Percentiles rank a stretch among this genome's conserved stretches.
Evolutionary conservation across 1,284 basidiomycete genomes (phyloP).

Genomic region (Clitocybe nebularis): DNA sequence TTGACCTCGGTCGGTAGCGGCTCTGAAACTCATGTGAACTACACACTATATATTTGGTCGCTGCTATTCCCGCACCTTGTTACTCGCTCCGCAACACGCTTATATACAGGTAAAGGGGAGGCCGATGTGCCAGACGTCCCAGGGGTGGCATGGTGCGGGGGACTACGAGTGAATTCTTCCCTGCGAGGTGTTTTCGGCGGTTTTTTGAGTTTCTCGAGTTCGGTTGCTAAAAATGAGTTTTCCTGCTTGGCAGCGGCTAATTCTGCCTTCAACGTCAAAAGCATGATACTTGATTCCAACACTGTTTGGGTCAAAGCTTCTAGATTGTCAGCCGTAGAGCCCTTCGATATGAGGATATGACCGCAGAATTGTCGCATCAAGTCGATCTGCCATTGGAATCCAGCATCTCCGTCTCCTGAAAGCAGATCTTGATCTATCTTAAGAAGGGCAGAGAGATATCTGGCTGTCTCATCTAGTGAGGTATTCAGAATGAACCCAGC

Average conservation of each 20-base stretch:
- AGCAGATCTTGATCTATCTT: constrained; percentile 37
- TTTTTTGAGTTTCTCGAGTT: constrained; percentile 23
- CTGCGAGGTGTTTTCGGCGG: no score
- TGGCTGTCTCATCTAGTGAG: constrained; percentile 36
- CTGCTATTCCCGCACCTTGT: no score
- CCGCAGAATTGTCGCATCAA: constrained; percentile 56
- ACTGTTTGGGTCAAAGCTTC: constrained; percentile 29
- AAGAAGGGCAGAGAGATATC: constrained; percentile 45
- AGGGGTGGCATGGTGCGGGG: no score
- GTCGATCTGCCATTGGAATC: constrained; percentile 59
- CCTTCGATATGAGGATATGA: constrained; percentile 42
- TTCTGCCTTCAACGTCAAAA: constrained; percentile 39
- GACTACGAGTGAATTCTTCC: no score
- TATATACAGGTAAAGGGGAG: no score
- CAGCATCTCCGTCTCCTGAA: constrained; percentile 35
- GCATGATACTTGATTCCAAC: constrained; percentile 43
- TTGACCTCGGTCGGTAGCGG: no score
- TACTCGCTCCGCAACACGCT: no score
- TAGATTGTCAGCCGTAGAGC: constrained; percentile 6
- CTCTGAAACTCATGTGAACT: no score
- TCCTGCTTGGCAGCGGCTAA: constrained; percentile 30
- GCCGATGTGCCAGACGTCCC: no score
- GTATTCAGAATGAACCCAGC: constrained; percentile 51
- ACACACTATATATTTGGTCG: no score
- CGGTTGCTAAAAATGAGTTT: constrained; percentile 26